Conservation (phyloP, 768 basidiomycete genomes). For the Termitomyces sp. region DNA sequence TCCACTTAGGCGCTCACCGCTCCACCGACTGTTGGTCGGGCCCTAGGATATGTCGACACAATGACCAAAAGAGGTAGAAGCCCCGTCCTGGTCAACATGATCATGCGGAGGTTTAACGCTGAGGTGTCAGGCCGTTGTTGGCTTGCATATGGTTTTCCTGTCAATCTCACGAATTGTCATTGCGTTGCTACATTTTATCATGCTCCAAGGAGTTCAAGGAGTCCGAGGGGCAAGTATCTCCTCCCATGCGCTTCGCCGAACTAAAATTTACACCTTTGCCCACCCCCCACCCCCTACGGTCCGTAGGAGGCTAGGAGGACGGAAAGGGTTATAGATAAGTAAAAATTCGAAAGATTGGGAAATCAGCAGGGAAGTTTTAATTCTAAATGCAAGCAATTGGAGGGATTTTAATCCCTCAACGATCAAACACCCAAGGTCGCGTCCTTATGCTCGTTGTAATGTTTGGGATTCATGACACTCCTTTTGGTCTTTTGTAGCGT, state of each 20-base stretch:
- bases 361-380: background rate
- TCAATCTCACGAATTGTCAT: background rate
- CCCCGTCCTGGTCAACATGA: background rate
- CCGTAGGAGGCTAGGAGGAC: no score
- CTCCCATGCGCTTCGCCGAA: background rate
- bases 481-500: conserved; percentile 18
- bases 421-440: background rate
- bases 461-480: conserved; percentile 18
- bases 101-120: background rate
- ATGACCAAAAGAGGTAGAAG: background rate
- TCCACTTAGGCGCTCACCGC: background rate
- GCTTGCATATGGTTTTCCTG: background rate
- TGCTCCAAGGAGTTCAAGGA: background rate
- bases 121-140: background rate
- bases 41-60: background rate
- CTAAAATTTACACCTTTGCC: no score
- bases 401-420: background rate
- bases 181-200: background rate
- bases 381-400: background rate
- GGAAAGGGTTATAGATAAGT: background rate
- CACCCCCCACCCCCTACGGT: no score
- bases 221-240: background rate
- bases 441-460: conserved; percentile 11
- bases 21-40: background rate
- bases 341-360: background rate